Conservation (phyloP, 208 protist genomes). For the Acanthamoeba royreba region DNA sequence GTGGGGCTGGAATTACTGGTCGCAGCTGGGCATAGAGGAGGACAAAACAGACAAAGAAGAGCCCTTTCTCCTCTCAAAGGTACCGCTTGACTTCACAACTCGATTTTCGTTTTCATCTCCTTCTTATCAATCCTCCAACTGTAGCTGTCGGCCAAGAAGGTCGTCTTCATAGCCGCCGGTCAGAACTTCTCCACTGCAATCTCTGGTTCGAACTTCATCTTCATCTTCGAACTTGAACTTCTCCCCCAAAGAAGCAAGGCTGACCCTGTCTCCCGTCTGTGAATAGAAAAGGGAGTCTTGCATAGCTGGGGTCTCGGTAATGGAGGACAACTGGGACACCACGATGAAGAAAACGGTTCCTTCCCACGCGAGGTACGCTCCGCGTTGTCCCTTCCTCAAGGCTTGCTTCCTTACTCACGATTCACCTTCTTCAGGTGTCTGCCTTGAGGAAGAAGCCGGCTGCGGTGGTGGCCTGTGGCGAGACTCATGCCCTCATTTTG, state of each 20-base stretch:
- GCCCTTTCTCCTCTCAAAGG: not conserved
- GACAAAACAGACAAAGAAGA: not conserved
- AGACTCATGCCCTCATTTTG: not conserved
- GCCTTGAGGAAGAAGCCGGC: conserved; percentile 3
- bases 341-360: not conserved
- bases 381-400: not conserved
- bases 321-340: not conserved
- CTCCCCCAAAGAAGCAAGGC: not conserved
- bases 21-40: not conserved
- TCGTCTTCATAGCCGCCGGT: not conserved
- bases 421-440: not conserved
- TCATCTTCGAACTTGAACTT: not conserved
- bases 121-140: not conserved
- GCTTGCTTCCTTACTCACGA: not conserved
- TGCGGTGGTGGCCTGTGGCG: not conserved
- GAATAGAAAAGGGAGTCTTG: not conserved
- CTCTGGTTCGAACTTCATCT: not conserved
- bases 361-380: not conserved
- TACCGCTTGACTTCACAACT: not conserved
- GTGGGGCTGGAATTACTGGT: conserved; percentile 32
- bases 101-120: not conserved
- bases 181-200: not conserved
- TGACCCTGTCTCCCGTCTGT: not conserved
- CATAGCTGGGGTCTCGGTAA: not conserved
- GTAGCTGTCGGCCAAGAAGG: not conserved